A percentile compares a stretch with the other conserved stretches of the same genome.
phyloP scores from a whole-genome alignment of 768 basidiomycete species.

The Ephemerocybe angulata region DNA sequence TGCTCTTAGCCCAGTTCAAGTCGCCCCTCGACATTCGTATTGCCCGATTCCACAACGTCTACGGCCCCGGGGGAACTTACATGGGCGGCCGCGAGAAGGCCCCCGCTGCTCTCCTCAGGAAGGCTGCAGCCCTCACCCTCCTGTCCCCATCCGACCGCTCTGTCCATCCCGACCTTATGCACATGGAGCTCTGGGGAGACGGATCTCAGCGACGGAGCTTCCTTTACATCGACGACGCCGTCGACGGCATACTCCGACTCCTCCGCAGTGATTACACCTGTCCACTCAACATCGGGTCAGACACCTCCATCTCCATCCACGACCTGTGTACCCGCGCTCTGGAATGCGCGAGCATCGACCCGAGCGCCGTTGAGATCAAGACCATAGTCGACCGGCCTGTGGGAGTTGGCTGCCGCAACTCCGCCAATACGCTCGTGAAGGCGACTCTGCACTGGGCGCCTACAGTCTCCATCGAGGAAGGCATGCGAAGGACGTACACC shows the following conservation, averaged over 20 bases:
- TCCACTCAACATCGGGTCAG: slow-evolving; percentile 53
- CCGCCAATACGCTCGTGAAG: slow-evolving; percentile 40
- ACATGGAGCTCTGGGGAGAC: slow-evolving; percentile 56
- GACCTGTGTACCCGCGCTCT: slow-evolving; percentile 42
- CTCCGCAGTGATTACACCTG: slow-evolving; percentile 31
- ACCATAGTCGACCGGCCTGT: slow-evolving; percentile 30
- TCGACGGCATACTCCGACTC: slow-evolving; percentile 46
- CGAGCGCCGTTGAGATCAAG: slow-evolving; percentile 24
- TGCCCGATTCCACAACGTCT: slow-evolving; percentile 58
- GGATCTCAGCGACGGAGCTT: slow-evolving; percentile 54
- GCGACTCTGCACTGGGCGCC: slow-evolving; percentile 41
- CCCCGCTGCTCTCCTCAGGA: slow-evolving; percentile 54
- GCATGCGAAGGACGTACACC: slow-evolving; percentile 42
- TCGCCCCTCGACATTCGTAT: slow-evolving; percentile 37
- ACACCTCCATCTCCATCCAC: slow-evolving; percentile 37
- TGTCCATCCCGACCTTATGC: neutral
- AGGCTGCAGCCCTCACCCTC: slow-evolving; percentile 38
- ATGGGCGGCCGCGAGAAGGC: slow-evolving; percentile 54
- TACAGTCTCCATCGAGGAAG: slow-evolving; percentile 35
- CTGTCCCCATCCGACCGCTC: neutral
- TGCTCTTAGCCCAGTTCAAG: slow-evolving; percentile 33
- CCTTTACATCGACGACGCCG: slow-evolving; percentile 51
- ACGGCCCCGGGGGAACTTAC: slow-evolving; percentile 53
- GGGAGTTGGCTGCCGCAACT: slow-evolving; percentile 51
- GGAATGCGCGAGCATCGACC: slow-evolving; percentile 25